These are phyloP conservation scores for Carallia brachiata DNA, from an alignment of 345 rosid species.

Conservation along the genomic window DNA sequence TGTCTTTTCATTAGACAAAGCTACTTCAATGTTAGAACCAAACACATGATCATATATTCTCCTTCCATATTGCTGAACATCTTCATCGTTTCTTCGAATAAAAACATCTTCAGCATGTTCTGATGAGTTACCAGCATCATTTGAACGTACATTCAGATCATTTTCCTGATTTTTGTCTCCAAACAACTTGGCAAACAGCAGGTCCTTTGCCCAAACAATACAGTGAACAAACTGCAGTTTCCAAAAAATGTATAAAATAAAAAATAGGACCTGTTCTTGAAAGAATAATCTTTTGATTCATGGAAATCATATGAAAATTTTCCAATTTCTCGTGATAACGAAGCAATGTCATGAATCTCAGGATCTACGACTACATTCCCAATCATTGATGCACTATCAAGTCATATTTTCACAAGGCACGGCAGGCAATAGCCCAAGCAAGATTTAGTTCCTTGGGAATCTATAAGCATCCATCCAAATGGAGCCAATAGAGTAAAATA, in stretches of 20 bases:
- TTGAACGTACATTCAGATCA: conserved; percentile 90
- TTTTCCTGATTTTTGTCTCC: conserved; percentile 95
- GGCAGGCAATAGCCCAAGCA: not conserved
- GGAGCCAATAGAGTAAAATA: not conserved
- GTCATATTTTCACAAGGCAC: not conserved
- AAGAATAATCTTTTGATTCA: not conserved
- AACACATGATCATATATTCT: conserved; percentile 97
- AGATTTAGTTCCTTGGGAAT: not conserved
- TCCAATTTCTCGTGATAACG: too few relatives aligned
- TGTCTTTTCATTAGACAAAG: conserved; percentile 91
- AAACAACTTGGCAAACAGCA: conserved; percentile 93
- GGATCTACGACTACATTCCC: too few relatives aligned
- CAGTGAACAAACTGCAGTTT: conserved; percentile 91
- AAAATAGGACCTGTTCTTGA: not conserved
- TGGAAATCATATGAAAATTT: too few relatives aligned
- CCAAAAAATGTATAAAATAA: conserved; percentile 17
- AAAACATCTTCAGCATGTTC: conserved; percentile 71
- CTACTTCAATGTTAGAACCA: conserved; percentile 89
- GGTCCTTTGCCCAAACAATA: conserved; percentile 97
- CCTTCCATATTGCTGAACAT: conserved; percentile 76
- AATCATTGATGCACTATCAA: too few relatives aligned
- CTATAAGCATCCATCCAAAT: conserved; percentile 1
- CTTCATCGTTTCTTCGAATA: conserved; percentile 67
- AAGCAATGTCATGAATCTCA: too few relatives aligned
- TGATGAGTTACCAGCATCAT: conserved; percentile 59